These are phyloP conservation scores for Hypoxylon trugodes DNA, from an alignment of 495 filamentous ascomycete species.

Conservation along the genomic window DNA sequence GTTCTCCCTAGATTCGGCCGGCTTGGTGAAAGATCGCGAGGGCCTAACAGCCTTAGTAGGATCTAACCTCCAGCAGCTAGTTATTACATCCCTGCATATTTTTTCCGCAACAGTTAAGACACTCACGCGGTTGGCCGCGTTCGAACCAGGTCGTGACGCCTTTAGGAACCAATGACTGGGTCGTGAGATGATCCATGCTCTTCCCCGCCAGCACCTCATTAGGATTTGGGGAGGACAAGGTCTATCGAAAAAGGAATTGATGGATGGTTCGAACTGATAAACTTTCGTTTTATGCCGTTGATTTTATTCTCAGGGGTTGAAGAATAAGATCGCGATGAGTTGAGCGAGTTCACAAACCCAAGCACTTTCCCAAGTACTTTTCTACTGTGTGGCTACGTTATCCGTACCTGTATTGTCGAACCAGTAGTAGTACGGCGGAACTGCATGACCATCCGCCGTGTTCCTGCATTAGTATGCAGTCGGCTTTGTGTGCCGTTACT, in stretches of 20 bases:
- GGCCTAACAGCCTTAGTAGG: neutral
- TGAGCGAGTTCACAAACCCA: too few species aligned
- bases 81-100: constrained; percentile 32
- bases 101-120: constrained; percentile 34
- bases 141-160: constrained; percentile 13
- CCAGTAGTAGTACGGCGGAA: constrained; percentile 30
- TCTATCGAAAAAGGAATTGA: neutral
- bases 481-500: constrained; percentile 23
- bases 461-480: constrained; percentile 37
- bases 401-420: constrained; percentile 37
- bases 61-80: constrained; percentile 16
- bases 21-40: constrained; percentile 8
- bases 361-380: too few species aligned
- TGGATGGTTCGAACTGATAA: constrained; percentile 4
- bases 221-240: constrained; percentile 8
- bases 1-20: constrained; percentile 4
- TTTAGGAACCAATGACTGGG: constrained; percentile 19
- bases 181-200: constrained; percentile 27
- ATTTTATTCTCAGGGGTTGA: neutral
- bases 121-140: constrained; percentile 36
- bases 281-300: neutral
- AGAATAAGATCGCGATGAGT: neutral
- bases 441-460: constrained; percentile 36
- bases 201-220: constrained; percentile 26
- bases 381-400: constrained; percentile 27